Evolutionary conservation across 1,284 basidiomycete genomes (phyloP).

Genomic region (Anthracocystis setariae): DNA sequence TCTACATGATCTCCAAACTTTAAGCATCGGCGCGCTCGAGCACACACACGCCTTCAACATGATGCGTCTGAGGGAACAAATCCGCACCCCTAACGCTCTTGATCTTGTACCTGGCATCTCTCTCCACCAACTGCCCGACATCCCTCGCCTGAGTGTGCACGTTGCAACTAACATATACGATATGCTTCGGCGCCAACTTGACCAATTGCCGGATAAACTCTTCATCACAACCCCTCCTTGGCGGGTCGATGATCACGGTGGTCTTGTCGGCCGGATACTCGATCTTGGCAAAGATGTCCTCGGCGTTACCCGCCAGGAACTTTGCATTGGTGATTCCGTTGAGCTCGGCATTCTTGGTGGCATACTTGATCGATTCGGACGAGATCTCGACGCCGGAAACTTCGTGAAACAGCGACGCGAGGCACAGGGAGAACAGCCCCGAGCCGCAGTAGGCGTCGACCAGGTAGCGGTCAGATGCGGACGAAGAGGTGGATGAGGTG

Average conservation of each 20-base stretch:
- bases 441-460: slow-evolving; percentile 71
- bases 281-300: slow-evolving; percentile 71
- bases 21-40: slow-evolving; percentile 35
- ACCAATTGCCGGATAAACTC: slow-evolving; percentile 65
- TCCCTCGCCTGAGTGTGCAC: slow-evolving; percentile 73
- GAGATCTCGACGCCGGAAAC: slow-evolving; percentile 89
- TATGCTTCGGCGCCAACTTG: slow-evolving; percentile 54
- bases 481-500: neutral
- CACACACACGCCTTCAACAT: slow-evolving; percentile 66
- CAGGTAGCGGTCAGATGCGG: slow-evolving; percentile 39
- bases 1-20: too few relatives aligned
- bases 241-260: slow-evolving; percentile 69
- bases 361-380: slow-evolving; percentile 79
- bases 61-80: slow-evolving; percentile 67
- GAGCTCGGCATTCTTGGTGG: slow-evolving; percentile 80
- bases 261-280: slow-evolving; percentile 77
- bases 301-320: slow-evolving; percentile 73
- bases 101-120: slow-evolving; percentile 57
- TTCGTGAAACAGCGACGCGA: slow-evolving; percentile 79
- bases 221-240: slow-evolving; percentile 56
- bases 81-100: slow-evolving; percentile 63
- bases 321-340: slow-evolving; percentile 72
- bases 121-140: slow-evolving; percentile 59
- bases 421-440: slow-evolving; percentile 89
- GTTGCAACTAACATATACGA: slow-evolving; percentile 76